These are phyloP conservation scores for Ophiostoma quercus DNA, from an alignment of 2,329 filamentous ascomycete species.

Conservation along the genomic window DNA sequence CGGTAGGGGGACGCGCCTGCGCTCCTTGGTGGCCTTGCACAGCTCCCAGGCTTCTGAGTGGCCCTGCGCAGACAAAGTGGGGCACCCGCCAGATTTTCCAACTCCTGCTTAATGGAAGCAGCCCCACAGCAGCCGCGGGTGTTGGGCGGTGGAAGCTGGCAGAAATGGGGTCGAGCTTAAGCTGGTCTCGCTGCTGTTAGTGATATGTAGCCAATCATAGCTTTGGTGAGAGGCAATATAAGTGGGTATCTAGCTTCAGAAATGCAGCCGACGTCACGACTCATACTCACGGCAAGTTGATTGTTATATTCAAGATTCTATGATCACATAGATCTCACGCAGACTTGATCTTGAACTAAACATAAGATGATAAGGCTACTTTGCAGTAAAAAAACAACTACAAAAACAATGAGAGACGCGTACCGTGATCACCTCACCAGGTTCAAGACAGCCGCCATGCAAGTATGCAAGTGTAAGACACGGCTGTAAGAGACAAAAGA, in stretches of 20 bases:
- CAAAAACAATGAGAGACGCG: not conserved
- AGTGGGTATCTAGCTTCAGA: not conserved
- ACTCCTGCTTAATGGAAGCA: not conserved
- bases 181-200: not conserved
- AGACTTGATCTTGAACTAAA: too few relatives aligned
- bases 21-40: not conserved
- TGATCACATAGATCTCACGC: too few relatives aligned
- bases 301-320: not conserved
- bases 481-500: not conserved
- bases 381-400: too few relatives aligned
- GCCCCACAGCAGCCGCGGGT: not conserved
- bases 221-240: not conserved
- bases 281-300: not conserved
- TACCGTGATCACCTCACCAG: not conserved
- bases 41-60: not conserved
- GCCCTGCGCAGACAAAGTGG: not conserved
- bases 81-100: not conserved
- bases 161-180: not conserved
- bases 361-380: too few relatives aligned
- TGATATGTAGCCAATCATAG: not conserved
- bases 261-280: not conserved
- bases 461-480: not conserved
- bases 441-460: not conserved
- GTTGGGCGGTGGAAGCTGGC: not conserved
- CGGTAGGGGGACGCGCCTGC: conserved; percentile 9